Conservation (phyloP, 139 green algal species). For the Tetradesmus obliquus region DNA sequence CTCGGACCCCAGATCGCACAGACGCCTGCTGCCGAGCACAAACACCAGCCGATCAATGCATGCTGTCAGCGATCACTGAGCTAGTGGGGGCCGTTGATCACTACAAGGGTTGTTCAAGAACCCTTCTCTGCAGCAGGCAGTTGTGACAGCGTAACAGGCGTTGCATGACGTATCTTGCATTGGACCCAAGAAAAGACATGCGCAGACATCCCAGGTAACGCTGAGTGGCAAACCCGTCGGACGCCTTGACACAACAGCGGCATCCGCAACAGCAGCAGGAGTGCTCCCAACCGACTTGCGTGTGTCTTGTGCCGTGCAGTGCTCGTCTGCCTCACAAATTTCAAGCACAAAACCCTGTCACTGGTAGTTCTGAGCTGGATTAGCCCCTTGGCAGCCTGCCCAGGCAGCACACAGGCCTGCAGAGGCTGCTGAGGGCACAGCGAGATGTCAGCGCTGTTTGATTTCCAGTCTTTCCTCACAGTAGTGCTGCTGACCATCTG, state of each 20-base stretch:
- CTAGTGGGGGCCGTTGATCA: background rate
- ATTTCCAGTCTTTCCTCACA: conserved; percentile 93
- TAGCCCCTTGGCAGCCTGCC: background rate
- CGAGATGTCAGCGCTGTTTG: conserved; percentile 92
- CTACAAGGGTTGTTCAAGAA: background rate
- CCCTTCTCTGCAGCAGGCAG: background rate
- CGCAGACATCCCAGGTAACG: background rate
- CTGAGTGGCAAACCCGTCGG: background rate
- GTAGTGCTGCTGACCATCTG: conserved; percentile 96
- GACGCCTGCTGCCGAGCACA: background rate
- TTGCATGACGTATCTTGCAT: background rate
- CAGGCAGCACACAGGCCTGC: conserved; percentile 14
- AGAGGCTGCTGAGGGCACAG: background rate
- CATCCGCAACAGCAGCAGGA: background rate
- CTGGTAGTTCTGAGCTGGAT: background rate
- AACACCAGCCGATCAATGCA: background rate
- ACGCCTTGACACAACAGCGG: background rate
- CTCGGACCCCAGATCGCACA: background rate
- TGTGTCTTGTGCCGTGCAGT: background rate
- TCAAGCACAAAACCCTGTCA: background rate
- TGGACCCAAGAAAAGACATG: background rate
- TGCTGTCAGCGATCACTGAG: background rate
- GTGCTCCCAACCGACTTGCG: background rate
- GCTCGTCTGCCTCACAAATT: background rate
- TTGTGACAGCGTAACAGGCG: background rate